These are phyloP conservation scores for Psophocarpus tetragonolobus DNA, from an alignment of 306 rosid genomes.

Conservation along the genomic window DNA sequence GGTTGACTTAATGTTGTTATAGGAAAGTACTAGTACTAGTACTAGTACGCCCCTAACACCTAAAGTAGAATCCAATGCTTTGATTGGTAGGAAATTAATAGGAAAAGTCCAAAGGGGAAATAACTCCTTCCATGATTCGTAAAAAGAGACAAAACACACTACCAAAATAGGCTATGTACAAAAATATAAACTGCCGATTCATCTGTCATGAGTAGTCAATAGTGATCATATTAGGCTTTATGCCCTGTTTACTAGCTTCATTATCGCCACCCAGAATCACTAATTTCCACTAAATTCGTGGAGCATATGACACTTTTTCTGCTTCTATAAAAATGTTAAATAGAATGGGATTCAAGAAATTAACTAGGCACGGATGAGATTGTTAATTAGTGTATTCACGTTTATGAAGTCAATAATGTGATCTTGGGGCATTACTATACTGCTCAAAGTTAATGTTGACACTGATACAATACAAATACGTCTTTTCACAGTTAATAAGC, in stretches of 20 bases:
- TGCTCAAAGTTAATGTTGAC: not conserved
- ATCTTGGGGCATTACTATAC: not conserved
- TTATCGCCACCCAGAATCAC: slow-evolving; percentile 34
- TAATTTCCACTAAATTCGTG: not conserved
- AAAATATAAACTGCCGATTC: not conserved
- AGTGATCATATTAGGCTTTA: too few relatives aligned
- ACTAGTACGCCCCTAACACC: too few relatives aligned
- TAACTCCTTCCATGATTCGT: slow-evolving; percentile 18
- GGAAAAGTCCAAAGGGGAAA: not conserved
- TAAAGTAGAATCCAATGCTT: slow-evolving; percentile 35
- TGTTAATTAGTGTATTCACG: not conserved
- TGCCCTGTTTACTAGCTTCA: slow-evolving; percentile 16
- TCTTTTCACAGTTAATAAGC: not conserved
- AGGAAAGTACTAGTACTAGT: too few relatives aligned
- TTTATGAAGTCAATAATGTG: not conserved
- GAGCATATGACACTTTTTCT: not conserved
- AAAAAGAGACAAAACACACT: not conserved
- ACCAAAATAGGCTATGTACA: slow-evolving; percentile 10
- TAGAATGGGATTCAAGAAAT: not conserved
- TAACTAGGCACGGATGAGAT: not conserved
- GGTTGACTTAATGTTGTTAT: slow-evolving; percentile 22
- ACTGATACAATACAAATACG: not conserved
- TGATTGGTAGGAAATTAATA: not conserved
- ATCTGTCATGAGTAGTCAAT: not conserved
- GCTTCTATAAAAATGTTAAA: not conserved